Evolutionary conservation across 306 rosid species (phyloP).

Genomic region (barrel medic (Medicago truncatula)): MtrunA17r5.0-ANR NC_053048.1:40405501-40406000

Average conservation of each 20-base stretch:
- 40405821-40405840: conserved; percentile 94
- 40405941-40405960: conserved; percentile 91
- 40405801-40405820: conserved; percentile 96
- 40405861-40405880: conserved; percentile 92
- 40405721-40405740: conserved; percentile 1
- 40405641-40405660: not conserved
- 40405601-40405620: not conserved
- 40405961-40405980: conserved; percentile 83
- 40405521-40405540: too few species aligned
- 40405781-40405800: conserved; percentile 96
- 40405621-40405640: conserved; percentile 27
- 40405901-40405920: conserved; percentile 91
- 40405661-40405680: conserved; percentile 1
- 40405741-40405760: conserved; percentile 23
- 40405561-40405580: too few species aligned
- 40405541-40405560: too few species aligned
- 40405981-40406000: not conserved
- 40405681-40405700: not conserved
- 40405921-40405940: conserved; percentile 99
- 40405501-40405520: too few species aligned
- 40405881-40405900: conserved; percentile 99
- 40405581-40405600: too few species aligned
- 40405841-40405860: conserved; percentile 73
- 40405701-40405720: not conserved
- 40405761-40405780: conserved; percentile 89